A percentile compares a stretch with the other conserved stretches of the same genome.
Evolutionary conservation across 169 alveolate species (phyloP).

Genomic region (Eimeria tenella): DNA sequence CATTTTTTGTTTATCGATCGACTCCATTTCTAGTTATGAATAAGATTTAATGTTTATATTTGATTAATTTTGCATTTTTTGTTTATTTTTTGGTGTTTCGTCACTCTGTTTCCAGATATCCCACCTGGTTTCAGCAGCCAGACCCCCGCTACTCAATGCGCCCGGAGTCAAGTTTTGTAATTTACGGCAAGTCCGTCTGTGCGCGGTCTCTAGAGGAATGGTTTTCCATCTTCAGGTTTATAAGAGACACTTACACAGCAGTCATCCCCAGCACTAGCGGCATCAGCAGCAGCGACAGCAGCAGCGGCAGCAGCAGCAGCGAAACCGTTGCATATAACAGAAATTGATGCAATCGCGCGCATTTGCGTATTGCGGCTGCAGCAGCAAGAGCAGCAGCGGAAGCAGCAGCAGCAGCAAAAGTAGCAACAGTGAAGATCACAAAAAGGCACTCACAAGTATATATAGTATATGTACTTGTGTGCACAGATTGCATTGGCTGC

Average conservation of each 20-base stretch:
- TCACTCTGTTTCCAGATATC: slow-evolving; percentile 33
- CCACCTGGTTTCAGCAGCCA: slow-evolving; percentile 61
- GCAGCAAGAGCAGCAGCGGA: background rate
- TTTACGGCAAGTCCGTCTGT: slow-evolving; percentile 29
- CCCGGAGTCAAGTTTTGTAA: slow-evolving; percentile 33
- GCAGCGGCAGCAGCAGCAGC: slow-evolving; percentile 9
- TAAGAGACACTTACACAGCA: slow-evolving; percentile 25
- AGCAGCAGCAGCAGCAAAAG: too few species aligned
- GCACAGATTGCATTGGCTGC: too few species aligned
- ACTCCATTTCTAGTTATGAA: background rate
- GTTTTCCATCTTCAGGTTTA: background rate
- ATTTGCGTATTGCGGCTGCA: background rate
- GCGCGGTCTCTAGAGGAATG: slow-evolving; percentile 28
- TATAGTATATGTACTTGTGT: too few species aligned
- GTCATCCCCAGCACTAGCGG: background rate
- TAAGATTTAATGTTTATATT: background rate
- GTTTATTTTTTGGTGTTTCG: background rate
- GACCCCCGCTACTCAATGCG: slow-evolving; percentile 53
- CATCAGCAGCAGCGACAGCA: background rate
- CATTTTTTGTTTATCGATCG: background rate
- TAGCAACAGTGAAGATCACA: too few species aligned
- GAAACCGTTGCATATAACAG: background rate
- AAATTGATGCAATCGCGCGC: background rate
- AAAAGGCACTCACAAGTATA: too few species aligned
- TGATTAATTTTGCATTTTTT: background rate